phyloP scores from a whole-genome alignment of 2,329 filamentous ascomycete species.

The Colletotrichum tropicicola region DNA sequence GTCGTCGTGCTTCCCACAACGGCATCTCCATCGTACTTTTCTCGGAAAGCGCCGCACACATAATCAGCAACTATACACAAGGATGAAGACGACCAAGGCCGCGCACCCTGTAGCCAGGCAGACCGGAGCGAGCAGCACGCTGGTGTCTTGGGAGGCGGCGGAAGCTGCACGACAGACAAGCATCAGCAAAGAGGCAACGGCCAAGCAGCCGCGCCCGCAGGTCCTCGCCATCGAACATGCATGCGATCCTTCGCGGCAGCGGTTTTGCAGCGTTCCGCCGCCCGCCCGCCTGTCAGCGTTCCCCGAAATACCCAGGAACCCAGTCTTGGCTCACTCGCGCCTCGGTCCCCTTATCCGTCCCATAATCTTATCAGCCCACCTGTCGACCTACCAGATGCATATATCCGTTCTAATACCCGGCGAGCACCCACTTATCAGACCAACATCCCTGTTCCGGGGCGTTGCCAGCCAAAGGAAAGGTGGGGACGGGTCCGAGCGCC shows the following conservation, averaged over 20 bases:
- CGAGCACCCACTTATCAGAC: slow-evolving; percentile 15
- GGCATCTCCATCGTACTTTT: not conserved
- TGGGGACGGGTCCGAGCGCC: not conserved
- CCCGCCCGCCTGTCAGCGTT: not conserved
- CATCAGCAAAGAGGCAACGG: not conserved
- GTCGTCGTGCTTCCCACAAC: not conserved
- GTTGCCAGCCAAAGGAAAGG: not conserved
- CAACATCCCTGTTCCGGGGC: slow-evolving; percentile 1
- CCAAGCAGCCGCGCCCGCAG: not conserved
- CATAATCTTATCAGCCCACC: slow-evolving; percentile 20
- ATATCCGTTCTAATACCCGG: slow-evolving; percentile 28
- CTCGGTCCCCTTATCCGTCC: slow-evolving; percentile 25
- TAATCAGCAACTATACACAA: not conserved
- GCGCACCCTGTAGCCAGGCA: not conserved
- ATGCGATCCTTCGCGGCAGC: not conserved
- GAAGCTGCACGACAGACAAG: not conserved
- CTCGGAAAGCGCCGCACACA: not conserved
- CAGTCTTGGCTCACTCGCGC: slow-evolving; percentile 4
- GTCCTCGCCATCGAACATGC: not conserved
- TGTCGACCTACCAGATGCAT: not conserved
- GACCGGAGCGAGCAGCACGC: too few relatives aligned
- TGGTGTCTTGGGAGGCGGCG: too few relatives aligned
- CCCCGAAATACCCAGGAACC: slow-evolving; percentile 4
- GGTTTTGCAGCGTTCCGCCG: not conserved
- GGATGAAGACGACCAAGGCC: not conserved